phyloP scores from a whole-genome alignment of 1,284 basidiomycete genomes.

The Dichomitus squalens region DNA sequence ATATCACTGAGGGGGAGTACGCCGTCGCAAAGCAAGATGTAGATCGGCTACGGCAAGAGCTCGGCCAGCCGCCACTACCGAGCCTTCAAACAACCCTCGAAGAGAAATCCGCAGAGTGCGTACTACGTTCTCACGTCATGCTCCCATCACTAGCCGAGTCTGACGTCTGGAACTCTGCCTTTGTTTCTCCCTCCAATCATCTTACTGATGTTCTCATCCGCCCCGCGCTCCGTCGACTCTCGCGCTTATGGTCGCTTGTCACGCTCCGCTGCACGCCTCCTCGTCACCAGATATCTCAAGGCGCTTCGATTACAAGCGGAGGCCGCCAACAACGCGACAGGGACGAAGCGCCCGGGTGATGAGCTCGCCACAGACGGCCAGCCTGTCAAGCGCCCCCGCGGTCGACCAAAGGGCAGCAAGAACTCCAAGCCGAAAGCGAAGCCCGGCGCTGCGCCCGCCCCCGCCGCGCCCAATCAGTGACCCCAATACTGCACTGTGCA shows the following conservation, averaged over 20 bases:
- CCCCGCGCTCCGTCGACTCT: too few relatives aligned
- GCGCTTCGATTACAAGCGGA: slow-evolving; percentile 38
- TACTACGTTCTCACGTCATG: slow-evolving; percentile 5
- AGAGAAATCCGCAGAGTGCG: slow-evolving; percentile 70
- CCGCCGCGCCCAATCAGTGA: slow-evolving; percentile 3
- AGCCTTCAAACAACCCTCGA: slow-evolving; percentile 71
- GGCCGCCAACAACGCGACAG: slow-evolving; percentile 17
- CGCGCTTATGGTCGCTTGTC: too few relatives aligned
- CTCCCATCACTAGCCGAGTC: not conserved
- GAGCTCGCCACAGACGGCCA: slow-evolving; percentile 33
- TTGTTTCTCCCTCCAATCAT: not conserved
- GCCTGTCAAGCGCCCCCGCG: slow-evolving; percentile 43
- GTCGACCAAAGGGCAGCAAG: slow-evolving; percentile 49
- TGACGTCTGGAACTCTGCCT: not conserved
- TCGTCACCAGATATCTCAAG: slow-evolving; percentile 37
- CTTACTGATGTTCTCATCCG: too few relatives aligned
- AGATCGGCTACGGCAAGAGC: slow-evolving; percentile 69
- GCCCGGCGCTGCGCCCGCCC: slow-evolving; percentile 3
- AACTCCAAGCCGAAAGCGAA: slow-evolving; percentile 36
- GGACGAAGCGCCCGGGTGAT: slow-evolving; percentile 34
- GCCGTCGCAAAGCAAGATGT: slow-evolving; percentile 71
- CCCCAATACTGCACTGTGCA: too few relatives aligned
- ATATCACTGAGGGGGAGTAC: slow-evolving; percentile 75
- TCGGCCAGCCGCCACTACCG: slow-evolving; percentile 72
- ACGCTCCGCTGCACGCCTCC: not conserved